Conservation (phyloP, 164 flowering plant genomes). For the Vitis labrusca region DNA sequence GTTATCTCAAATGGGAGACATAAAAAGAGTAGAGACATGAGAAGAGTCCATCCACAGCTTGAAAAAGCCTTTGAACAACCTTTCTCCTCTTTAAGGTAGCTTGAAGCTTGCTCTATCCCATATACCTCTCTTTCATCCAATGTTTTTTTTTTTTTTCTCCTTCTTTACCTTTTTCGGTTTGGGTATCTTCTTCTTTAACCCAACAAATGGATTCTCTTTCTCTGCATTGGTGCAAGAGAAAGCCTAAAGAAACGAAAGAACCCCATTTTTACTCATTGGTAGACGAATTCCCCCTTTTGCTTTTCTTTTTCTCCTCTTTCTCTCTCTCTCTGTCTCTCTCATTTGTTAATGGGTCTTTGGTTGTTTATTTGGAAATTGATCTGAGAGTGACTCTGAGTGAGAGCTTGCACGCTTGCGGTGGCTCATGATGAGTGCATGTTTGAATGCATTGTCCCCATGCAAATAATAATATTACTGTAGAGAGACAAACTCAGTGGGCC, state of each 20-base stretch:
- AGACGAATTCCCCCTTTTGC: slow-evolving; percentile 11
- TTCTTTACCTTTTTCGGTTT: background rate
- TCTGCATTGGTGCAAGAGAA: slow-evolving; percentile 43
- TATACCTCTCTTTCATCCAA: background rate
- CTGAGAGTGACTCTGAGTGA: background rate
- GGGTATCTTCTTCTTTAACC: slow-evolving; percentile 19
- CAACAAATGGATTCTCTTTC: slow-evolving; percentile 17
- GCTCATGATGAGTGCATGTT: slow-evolving; percentile 20
- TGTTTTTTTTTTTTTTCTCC: slow-evolving; percentile 1
- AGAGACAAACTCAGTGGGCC: slow-evolving; percentile 19
- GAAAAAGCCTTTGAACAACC: slow-evolving; percentile 24
- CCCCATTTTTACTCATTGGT: slow-evolving; percentile 14
- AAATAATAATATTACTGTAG: slow-evolving; percentile 7
- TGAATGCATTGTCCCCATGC: slow-evolving; percentile 26
- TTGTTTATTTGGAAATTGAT: no score
- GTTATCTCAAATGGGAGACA: slow-evolving; percentile 2
- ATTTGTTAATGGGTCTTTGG: no score
- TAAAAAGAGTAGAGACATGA: background rate
- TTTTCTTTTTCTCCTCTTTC: slow-evolving; percentile 9
- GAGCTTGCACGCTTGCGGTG: slow-evolving; percentile 17
- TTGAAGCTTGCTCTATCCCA: slow-evolving; percentile 22
- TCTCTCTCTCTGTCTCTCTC: background rate
- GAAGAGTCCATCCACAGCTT: slow-evolving; percentile 12
- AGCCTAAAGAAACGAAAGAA: slow-evolving; percentile 25
- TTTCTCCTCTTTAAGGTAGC: slow-evolving; percentile 24